Conservation (phyloP, 495 filamentous ascomycete genomes). For the Penicillium alfredii region DNA sequence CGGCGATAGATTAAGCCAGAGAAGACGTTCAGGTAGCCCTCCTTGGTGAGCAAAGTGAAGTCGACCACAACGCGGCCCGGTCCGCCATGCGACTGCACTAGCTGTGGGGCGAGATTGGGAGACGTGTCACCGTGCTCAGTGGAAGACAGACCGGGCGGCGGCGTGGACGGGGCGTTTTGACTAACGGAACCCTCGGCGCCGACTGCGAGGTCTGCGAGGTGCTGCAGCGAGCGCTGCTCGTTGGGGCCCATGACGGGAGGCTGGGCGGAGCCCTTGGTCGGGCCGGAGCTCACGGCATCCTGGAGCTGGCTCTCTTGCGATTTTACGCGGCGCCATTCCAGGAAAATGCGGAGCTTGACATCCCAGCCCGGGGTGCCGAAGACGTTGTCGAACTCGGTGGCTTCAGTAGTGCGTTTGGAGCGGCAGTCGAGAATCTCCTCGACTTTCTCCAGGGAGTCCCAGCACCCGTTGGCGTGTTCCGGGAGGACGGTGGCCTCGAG, state of each 20-base stretch:
- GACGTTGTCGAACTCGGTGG: conserved; percentile 32
- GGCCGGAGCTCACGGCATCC: conserved; percentile 17
- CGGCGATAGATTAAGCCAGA: conserved; percentile 38
- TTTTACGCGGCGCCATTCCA: conserved; percentile 40
- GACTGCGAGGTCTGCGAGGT: conserved; percentile 59
- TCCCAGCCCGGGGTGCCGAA: conserved; percentile 41
- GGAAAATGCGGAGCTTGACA: conserved; percentile 42
- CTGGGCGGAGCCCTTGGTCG: conserved; percentile 11
- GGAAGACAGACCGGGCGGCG: conserved; percentile 28
- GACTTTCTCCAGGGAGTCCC: conserved; percentile 41
- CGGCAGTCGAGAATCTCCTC: conserved; percentile 42
- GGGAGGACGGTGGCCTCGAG: conserved; percentile 55
- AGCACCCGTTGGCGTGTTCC: conserved; percentile 36
- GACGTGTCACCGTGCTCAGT: conserved; percentile 27
- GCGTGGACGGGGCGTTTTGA: conserved; percentile 27
- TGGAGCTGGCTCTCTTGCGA: conserved; percentile 36
- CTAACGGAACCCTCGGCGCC: conserved; percentile 40
- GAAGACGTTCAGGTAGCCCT: conserved; percentile 44
- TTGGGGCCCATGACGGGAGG: conserved; percentile 41
- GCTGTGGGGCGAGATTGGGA: conserved; percentile 26
- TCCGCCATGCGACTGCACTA: conserved; percentile 21
- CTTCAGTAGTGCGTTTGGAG: conserved; percentile 19
- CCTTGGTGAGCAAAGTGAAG: conserved; percentile 40
- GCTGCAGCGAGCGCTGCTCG: conserved; percentile 51
- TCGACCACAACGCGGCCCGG: conserved; percentile 35